Evolutionary conservation across 495 filamentous ascomycete genomes (phyloP).

Genomic region (Penicillium riverlandense): DNA sequence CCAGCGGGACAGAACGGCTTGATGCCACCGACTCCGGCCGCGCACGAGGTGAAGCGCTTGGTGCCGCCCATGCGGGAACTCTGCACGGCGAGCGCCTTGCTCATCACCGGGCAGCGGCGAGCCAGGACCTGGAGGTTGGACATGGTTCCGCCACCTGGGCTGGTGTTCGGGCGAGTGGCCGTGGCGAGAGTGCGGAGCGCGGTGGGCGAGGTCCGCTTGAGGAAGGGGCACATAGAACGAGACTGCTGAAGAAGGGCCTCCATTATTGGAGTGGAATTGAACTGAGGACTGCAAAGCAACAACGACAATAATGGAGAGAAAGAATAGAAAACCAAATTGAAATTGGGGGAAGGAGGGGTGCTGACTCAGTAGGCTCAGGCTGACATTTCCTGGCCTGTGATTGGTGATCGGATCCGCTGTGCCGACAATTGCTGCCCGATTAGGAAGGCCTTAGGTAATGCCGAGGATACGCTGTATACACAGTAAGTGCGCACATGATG

Average conservation of each 20-base stretch:
- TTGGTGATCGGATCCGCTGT: too few relatives aligned
- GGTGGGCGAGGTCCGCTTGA: slow-evolving; percentile 86
- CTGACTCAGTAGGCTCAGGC: too few relatives aligned
- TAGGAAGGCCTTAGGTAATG: too few relatives aligned
- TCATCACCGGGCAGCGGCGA: slow-evolving; percentile 96
- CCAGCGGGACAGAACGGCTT: slow-evolving; percentile 28
- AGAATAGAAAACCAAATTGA: not conserved
- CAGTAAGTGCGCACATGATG: too few relatives aligned
- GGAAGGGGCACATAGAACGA: slow-evolving; percentile 90
- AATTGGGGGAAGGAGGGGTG: too few relatives aligned
- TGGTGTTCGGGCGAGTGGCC: slow-evolving; percentile 58
- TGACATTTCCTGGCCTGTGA: too few relatives aligned
- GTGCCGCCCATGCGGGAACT: slow-evolving; percentile 50
- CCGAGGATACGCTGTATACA: too few relatives aligned
- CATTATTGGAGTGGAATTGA: slow-evolving; percentile 46
- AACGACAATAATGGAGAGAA: not conserved
- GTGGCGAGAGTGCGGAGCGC: slow-evolving; percentile 86
- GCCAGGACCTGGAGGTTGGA: slow-evolving; percentile 94
- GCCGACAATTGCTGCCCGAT: too few relatives aligned
- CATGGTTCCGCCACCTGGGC: slow-evolving; percentile 83
- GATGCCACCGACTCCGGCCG: slow-evolving; percentile 26
- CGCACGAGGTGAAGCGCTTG: slow-evolving; percentile 39
- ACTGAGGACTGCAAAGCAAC: not conserved
- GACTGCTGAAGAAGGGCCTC: slow-evolving; percentile 91
- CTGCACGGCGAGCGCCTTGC: slow-evolving; percentile 90